These are phyloP conservation scores for Cinchona pubescens DNA, from an alignment of 257 asterid genomes.

Conservation along the genomic window DNA sequence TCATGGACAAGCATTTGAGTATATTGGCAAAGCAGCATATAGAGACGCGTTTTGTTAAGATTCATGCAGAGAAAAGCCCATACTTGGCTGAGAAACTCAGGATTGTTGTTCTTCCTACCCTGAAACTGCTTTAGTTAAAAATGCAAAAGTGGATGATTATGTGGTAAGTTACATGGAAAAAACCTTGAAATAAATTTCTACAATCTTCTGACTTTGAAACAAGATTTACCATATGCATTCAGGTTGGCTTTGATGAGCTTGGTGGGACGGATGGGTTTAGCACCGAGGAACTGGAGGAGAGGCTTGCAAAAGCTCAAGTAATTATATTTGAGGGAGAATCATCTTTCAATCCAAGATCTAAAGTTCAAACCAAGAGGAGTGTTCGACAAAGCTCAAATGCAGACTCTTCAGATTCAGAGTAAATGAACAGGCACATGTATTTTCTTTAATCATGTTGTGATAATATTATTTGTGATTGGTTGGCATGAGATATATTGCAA, in stretches of 20 bases:
- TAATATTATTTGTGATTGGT: too few species aligned
- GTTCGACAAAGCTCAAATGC: slow-evolving; percentile 71
- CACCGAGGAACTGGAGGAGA: slow-evolving; percentile 91
- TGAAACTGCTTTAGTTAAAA: slow-evolving; percentile 81
- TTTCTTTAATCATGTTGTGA: not conserved
- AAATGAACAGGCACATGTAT: slow-evolving; percentile 6
- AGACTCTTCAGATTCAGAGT: slow-evolving; percentile 79
- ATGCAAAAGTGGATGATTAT: slow-evolving; percentile 91
- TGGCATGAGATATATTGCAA: not conserved
- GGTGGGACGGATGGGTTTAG: slow-evolving; percentile 89
- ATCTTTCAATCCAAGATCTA: slow-evolving; percentile 45
- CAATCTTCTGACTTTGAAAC: slow-evolving; percentile 12
- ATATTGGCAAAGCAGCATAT: slow-evolving; percentile 84
- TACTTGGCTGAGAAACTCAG: slow-evolving; percentile 88
- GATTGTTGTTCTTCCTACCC: slow-evolving; percentile 87
- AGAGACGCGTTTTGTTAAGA: slow-evolving; percentile 89
- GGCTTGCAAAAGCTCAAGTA: slow-evolving; percentile 78
- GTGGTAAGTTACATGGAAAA: slow-evolving; percentile 54
- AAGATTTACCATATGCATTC: slow-evolving; percentile 13
- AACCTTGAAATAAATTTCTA: not conserved
- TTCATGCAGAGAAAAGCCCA: slow-evolving; percentile 90
- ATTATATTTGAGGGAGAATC: slow-evolving; percentile 75
- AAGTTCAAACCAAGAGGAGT: slow-evolving; percentile 53
- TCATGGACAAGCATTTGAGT: slow-evolving; percentile 84
- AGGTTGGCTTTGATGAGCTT: slow-evolving; percentile 98